Percentiles rank a stretch among this genome's conserved stretches.
These are phyloP conservation scores for Hypoxylon sp. DNA, from an alignment of 2,329 filamentous ascomycete genomes.

Conservation along the genomic window DNA sequence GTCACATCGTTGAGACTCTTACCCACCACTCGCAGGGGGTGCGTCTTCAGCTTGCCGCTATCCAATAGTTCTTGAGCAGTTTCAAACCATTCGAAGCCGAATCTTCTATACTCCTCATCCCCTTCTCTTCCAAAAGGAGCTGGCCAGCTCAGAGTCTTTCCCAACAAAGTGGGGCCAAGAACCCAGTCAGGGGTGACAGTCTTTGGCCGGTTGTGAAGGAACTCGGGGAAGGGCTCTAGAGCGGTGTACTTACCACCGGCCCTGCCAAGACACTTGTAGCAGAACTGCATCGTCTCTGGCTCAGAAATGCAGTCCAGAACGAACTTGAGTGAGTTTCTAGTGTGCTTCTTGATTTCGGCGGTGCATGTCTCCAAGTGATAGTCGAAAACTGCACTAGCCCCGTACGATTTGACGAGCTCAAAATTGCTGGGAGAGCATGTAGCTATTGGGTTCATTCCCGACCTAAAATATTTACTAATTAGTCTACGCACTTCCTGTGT, in stretches of 20 bases:
- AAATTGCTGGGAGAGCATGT: constrained; percentile 59
- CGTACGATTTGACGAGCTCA: constrained; percentile 55
- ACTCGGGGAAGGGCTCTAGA: constrained; percentile 51
- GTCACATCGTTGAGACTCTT: background rate
- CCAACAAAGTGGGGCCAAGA: constrained; percentile 7
- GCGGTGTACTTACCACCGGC: constrained; percentile 55
- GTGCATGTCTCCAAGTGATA: constrained; percentile 54
- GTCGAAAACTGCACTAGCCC: constrained; percentile 60
- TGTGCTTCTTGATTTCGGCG: constrained; percentile 53
- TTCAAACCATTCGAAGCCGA: constrained; percentile 7
- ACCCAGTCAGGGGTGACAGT: constrained; percentile 38
- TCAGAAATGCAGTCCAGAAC: constrained; percentile 59
- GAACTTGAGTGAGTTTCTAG: constrained; percentile 52
- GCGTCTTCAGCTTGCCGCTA: constrained; percentile 4
- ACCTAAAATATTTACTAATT: constrained; percentile 21
- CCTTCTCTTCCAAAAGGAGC: constrained; percentile 2
- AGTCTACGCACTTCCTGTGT: constrained; percentile 6
- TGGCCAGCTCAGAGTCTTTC: background rate
- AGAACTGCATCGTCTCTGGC: constrained; percentile 50
- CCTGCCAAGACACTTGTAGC: constrained; percentile 54
- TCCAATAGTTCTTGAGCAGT: constrained; percentile 1
- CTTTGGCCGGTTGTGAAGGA: constrained; percentile 25
- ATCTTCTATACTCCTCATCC: background rate
- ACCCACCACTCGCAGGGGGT: background rate
- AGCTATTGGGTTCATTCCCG: constrained; percentile 56